phyloP scores from a whole-genome alignment of 2,329 filamentous ascomycete genomes.

The Colletotrichum zoysiae region DNA sequence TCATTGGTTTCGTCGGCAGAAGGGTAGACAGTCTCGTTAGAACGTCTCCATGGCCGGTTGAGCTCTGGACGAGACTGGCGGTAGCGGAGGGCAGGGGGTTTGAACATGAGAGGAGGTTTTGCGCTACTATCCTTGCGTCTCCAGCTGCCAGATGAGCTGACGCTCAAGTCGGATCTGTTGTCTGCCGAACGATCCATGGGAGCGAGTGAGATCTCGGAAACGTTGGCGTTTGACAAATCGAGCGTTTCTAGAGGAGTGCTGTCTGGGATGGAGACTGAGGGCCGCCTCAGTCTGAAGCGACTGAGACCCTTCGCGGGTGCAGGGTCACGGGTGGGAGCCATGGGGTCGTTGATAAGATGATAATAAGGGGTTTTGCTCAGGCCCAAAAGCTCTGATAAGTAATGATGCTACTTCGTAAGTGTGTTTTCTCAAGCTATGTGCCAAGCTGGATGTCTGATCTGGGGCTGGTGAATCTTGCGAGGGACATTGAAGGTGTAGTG shows the following conservation, averaged over 20 bases:
- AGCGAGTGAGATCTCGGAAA: conserved; percentile 36
- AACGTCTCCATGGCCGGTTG: conserved; percentile 36
- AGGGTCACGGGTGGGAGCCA: conserved; percentile 40
- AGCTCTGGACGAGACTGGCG: conserved; percentile 31
- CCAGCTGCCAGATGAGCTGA: conserved; percentile 31
- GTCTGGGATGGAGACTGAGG: conserved; percentile 38
- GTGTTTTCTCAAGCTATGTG: conserved; percentile 40
- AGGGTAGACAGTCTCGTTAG: conserved; percentile 20
- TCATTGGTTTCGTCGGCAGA: conserved; percentile 41
- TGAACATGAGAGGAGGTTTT: conserved; percentile 39
- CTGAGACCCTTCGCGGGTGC: conserved; percentile 31
- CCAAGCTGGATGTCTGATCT: conserved; percentile 42
- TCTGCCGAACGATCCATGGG: conserved; percentile 31
- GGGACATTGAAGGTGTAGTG: conserved; percentile 41
- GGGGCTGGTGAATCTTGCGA: conserved; percentile 37
- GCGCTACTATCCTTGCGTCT: conserved; percentile 19
- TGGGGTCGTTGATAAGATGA: conserved; percentile 14
- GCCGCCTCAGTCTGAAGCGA: conserved; percentile 37
- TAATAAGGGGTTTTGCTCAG: conserved; percentile 8
- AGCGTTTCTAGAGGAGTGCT: conserved; percentile 34
- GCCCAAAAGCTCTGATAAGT: conserved; percentile 9
- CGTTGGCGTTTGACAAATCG: conserved; percentile 40
- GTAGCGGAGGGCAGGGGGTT: conserved; percentile 40
- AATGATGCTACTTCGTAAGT: conserved; percentile 10
- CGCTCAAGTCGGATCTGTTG: conserved; percentile 35